Percentiles rank a stretch among this genome's conserved stretches.
Conservation (phyloP, 345 rosid species). For the Syzygium grande region DNA sequence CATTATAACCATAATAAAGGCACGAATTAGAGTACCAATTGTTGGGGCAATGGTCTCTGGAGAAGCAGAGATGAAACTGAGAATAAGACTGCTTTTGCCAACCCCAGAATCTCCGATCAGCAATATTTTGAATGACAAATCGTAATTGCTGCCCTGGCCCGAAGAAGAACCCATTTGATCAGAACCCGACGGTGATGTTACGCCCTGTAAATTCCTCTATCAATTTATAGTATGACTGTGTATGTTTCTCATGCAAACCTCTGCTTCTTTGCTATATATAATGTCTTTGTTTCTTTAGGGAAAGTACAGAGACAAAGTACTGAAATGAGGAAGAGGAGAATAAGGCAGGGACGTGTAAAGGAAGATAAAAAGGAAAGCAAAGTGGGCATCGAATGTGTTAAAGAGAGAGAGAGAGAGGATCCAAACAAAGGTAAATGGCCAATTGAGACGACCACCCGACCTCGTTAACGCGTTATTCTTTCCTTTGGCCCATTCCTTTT, state of each 20-base stretch:
- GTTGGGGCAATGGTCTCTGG: conserved; percentile 58
- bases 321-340: background rate
- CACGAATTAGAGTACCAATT: conserved; percentile 25
- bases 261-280: background rate
- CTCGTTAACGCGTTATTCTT: background rate
- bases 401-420: background rate
- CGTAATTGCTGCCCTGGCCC: conserved; percentile 38
- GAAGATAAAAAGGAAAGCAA: background rate
- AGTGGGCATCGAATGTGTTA: background rate
- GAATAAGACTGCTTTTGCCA: conserved; percentile 58
- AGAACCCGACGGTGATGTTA: background rate
- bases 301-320: background rate
- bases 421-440: background rate
- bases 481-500: background rate
- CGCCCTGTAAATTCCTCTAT: background rate
- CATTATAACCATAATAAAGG: background rate
- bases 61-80: conserved; percentile 62
- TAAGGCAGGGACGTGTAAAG: background rate
- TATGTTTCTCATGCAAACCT: background rate
- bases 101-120: conserved; percentile 80
- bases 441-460: background rate
- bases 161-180: conserved; percentile 42
- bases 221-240: background rate
- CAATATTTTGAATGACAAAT: conserved; percentile 54
- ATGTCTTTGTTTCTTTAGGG: background rate